phyloP scores from a whole-genome alignment of 2,329 filamentous ascomycete genomes.

The Penicillium brasilianum region DNA sequence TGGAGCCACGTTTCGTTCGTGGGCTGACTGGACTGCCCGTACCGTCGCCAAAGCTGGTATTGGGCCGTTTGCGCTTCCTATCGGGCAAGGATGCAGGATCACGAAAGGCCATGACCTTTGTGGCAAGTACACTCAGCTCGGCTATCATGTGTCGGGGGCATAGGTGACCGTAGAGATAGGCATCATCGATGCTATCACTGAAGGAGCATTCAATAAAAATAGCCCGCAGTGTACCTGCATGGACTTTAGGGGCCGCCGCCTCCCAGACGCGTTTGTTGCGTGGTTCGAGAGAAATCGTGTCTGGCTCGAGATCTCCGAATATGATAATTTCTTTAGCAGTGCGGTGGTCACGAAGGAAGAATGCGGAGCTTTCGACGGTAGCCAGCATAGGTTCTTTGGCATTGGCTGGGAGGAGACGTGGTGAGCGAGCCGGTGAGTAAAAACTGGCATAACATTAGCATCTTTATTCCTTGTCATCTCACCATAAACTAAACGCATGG shows the following conservation, averaged over 20 bases:
- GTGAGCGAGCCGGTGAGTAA: conserved; percentile 39
- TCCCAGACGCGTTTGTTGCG: conserved; percentile 84
- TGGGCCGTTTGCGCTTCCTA: conserved; percentile 51
- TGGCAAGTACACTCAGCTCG: conserved; percentile 75
- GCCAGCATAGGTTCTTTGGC: conserved; percentile 30
- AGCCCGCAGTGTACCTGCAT: conserved; percentile 70
- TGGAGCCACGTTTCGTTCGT: conserved; percentile 30
- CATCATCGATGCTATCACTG: conserved; percentile 76
- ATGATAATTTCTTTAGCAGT: conserved; percentile 81
- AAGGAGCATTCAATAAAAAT: conserved; percentile 98
- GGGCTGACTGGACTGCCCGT: conserved; percentile 33
- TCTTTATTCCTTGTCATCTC: background rate
- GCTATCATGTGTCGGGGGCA: conserved; percentile 81
- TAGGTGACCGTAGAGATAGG: conserved; percentile 84
- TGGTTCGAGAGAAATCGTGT: conserved; percentile 79
- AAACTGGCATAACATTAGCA: conserved; percentile 28
- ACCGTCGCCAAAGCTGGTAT: conserved; percentile 20
- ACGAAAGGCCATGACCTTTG: conserved; percentile 66
- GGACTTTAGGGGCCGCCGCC: conserved; percentile 86
- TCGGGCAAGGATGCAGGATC: conserved; percentile 36
- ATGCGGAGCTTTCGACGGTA: conserved; percentile 78
- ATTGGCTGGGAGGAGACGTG: conserved; percentile 26
- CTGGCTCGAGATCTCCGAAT: conserved; percentile 94
- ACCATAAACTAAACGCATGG: background rate
- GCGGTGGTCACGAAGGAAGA: conserved; percentile 80